These are phyloP conservation scores for Chalciporus piperatus DNA, from an alignment of 768 basidiomycete genomes.

Conservation along the genomic window DNA sequence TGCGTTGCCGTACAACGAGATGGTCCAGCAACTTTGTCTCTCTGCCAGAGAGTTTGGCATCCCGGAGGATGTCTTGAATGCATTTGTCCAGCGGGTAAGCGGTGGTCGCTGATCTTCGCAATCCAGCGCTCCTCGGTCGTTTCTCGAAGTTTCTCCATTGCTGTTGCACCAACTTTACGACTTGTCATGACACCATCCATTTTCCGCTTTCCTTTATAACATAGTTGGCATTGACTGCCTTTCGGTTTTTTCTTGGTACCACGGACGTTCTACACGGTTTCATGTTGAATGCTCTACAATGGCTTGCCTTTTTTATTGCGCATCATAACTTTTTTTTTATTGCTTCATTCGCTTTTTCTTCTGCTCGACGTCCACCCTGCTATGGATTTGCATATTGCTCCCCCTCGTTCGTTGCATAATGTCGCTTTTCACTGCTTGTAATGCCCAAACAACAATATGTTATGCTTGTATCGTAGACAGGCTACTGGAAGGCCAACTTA, in stretches of 20 bases:
- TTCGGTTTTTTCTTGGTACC: constrained; percentile 24
- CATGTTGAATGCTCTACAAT: background rate
- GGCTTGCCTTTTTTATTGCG: constrained; percentile 12
- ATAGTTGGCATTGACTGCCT: constrained; percentile 30
- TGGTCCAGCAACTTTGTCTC: constrained; percentile 19
- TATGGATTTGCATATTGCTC: constrained; percentile 28
- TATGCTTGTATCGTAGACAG: constrained; percentile 31
- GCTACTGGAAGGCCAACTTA: constrained; percentile 4
- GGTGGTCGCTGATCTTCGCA: constrained; percentile 18
- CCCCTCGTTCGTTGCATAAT: constrained; percentile 18
- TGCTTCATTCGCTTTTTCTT: constrained; percentile 13
- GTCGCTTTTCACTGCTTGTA: constrained; percentile 20
- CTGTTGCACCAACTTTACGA: constrained; percentile 16
- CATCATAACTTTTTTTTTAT: constrained; percentile 15
- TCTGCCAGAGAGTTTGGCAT: constrained; percentile 77
- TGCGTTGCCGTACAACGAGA: constrained; percentile 35
- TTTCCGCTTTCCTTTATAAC: background rate
- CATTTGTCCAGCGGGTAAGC: constrained; percentile 57
- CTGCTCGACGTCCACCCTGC: constrained; percentile 13
- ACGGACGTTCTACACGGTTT: constrained; percentile 12
- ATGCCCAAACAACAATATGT: constrained; percentile 17
- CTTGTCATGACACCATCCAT: constrained; percentile 12
- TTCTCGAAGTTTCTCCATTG: background rate
- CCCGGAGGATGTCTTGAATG: constrained; percentile 63
- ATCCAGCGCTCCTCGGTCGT: background rate